Evolutionary conservation across 176 grass and related monocot genomes (phyloP), one percentile per base, ranked within the genome.

Genomic region (Musa troglodytarum): DNA sequence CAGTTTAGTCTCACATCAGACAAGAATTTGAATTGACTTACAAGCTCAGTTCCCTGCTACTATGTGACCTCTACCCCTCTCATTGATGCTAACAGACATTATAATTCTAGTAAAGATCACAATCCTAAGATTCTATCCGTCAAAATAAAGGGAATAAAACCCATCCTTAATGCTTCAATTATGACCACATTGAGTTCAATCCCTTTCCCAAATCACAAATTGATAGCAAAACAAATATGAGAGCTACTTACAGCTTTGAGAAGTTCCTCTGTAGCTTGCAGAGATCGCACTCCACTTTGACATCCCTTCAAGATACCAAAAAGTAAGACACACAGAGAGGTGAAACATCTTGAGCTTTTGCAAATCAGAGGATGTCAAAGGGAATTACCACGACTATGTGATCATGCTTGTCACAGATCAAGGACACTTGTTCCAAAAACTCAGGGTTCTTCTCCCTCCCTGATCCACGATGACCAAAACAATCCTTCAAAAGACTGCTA

Each of bases 231-330:
- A 23, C 13, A 54, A 14, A 14, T 9, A 58, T 50, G 12, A 23
- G 19, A 61, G 28, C 12, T 2, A 67, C 86, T 85, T 81, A 92
- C 90, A 68, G 83, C 78, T 67, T 83, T 79, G 19, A 93, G 66
- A 67, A 96, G 89, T 25, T 96, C 93, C 19, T 53, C 10, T 53
- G 82, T 88, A 61, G 93, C 93, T 10, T 78, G 74, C 63, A 84
- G 85, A 8, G 89, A 96, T 65, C 93, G 83, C 76, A 78, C 86
- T 73, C 89, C 87, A 73, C 93, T 92, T 69, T 82, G 81, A 19
- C 89, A 92, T 12, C 89, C 93, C 87, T 93, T 74, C n/a, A 11
- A 62, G 49, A 4, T 52, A 83, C 55, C 77, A 16, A 43, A 49
- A 43, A 76, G 10, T 53, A 50, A 54, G 61, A 70, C 2, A 34